Evolutionary conservation across 306 rosid genomes (phyloP).

Genomic region (Sphenostylis stenocarpa): DNA sequence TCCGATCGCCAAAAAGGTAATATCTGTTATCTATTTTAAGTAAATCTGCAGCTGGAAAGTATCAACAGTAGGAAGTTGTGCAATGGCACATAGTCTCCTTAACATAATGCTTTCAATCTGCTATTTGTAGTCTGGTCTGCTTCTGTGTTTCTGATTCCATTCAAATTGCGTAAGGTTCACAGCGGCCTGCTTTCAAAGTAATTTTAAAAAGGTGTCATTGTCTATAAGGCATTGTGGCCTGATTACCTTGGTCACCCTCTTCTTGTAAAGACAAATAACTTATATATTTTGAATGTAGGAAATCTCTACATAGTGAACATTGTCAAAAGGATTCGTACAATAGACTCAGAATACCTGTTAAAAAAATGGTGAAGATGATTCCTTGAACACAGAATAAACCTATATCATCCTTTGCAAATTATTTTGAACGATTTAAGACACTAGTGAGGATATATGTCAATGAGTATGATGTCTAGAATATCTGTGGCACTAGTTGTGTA

Average conservation of each 20-base stretch:
- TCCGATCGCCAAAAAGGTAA: background rate
- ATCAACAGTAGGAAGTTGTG: background rate
- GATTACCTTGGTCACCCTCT: background rate
- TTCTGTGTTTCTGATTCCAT: constrained; percentile 15
- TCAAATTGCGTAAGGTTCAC: constrained; percentile 10
- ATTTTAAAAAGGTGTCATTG: background rate
- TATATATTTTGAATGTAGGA: background rate
- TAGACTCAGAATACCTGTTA: background rate
- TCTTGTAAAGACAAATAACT: background rate
- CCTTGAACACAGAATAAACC: background rate
- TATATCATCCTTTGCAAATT: background rate
- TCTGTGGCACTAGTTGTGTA: background rate
- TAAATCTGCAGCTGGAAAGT: background rate
- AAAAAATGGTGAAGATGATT: constrained; percentile 9
- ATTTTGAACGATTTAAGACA: background rate
- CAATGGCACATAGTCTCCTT: background rate
- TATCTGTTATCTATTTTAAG: constrained; percentile 15
- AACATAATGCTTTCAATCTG: background rate
- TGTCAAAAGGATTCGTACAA: background rate
- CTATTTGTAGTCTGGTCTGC: background rate
- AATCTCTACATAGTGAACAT: background rate
- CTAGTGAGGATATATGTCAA: background rate
- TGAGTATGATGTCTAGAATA: background rate
- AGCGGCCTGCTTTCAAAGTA: background rate
- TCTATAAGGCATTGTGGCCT: constrained; percentile 9